Evolutionary conservation across 345 rosid genomes (phyloP), one percentile per base, ranked within the genome.

Genomic region (Syzygium grande): DNA sequence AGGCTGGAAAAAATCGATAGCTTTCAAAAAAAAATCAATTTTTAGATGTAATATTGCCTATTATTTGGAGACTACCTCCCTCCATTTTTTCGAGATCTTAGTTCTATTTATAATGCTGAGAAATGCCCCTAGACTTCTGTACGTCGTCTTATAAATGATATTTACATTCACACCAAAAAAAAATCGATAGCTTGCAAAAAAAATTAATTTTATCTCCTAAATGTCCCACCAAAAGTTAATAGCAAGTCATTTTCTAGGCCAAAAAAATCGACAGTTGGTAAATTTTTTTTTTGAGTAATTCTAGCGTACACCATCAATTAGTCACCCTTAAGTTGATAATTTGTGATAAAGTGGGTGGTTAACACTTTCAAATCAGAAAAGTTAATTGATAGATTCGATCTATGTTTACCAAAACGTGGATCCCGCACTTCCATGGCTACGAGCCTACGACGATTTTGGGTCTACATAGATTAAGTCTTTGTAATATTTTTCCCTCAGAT

Each of bases 211-310:
- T n/a, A 61, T n/a, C 34, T 61, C 34, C 34, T 61, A n/a, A 0
- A 61, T n/a, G 73, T 0, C 73, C 34, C 29, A n/a, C 73, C 73
- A 13, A 61, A 61, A 61, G 73, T n/a, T 34, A 0, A n/a, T 16
- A 12, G 8, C 34, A 61, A 61, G 73, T 61, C 73, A 61, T 61
- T n/a, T 12, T 61, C n/a, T n/a, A n/a, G 34, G 34, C 38, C 15
- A 4, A 61, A n/a, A 61, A 61, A n/a, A 61, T n/a, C 34, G 9
- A 61, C 19, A 13, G 17, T 19, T 0, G 0, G 73, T 0, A n/a
- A 12, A 6, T n/a, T n/a, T 11, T 56, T 58, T 59, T 8, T 19
- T 56, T 10, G 9, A 25, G 65, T 58, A 58, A 58, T 23, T 7
- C 29, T 23, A 59, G 68, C 2, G 61, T 56, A 0, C 65, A 59